Conservation (phyloP, 306 rosid species). For the barrel medic (Medicago truncatula) region MtrunA17r5.0-ANR NC_053045.1:49924001-49924500, state of each 20-base stretch:
- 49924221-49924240: background rate
- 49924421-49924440: slow-evolving; percentile 28
- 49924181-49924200: background rate
- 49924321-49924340: slow-evolving; percentile 10
- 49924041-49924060: background rate
- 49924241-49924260: background rate
- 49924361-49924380: slow-evolving; percentile 10
- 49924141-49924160: background rate
- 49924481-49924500: slow-evolving; percentile 6
- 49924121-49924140: slow-evolving; percentile 5
- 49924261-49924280: slow-evolving; percentile 35
- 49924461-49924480: slow-evolving; percentile 29
- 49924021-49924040: background rate
- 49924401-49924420: slow-evolving; percentile 36
- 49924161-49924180: background rate
- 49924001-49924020: too few relatives aligned
- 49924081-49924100: background rate
- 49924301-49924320: slow-evolving; percentile 12
- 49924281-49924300: slow-evolving; percentile 21
- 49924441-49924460: slow-evolving; percentile 16
- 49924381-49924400: background rate
- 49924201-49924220: slow-evolving; percentile 11
- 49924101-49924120: background rate
- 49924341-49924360: slow-evolving; percentile 31
- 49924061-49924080: background rate